A percentile compares a stretch with the other conserved stretches of the same genome.
phyloP scores from a whole-genome alignment of 2,329 filamentous ascomycete genomes.

The Calonectria pseudoturangicola region DNA sequence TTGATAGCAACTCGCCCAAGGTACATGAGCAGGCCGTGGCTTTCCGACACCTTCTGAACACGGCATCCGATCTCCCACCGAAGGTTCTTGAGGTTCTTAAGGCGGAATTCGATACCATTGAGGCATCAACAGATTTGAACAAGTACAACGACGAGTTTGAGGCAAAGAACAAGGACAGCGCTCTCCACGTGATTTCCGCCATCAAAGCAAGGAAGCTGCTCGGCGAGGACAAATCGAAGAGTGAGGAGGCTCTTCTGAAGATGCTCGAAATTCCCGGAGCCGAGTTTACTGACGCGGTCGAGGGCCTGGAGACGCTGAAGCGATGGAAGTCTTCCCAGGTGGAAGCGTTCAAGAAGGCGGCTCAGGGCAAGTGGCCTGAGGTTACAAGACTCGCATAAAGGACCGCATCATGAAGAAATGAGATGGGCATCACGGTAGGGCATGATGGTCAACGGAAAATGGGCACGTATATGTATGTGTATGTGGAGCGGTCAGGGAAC shows the following conservation, averaged over 20 bases:
- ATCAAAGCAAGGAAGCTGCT: constrained; percentile 77
- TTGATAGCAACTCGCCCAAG: constrained; percentile 81
- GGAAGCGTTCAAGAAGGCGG: constrained; percentile 69
- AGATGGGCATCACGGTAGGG: constrained; percentile 9
- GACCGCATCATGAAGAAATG: constrained; percentile 19
- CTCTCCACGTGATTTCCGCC: constrained; percentile 77
- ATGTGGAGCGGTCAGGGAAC: neutral
- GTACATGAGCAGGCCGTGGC: constrained; percentile 85
- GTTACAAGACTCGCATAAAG: constrained; percentile 66
- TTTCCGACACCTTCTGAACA: constrained; percentile 78
- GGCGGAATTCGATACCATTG: constrained; percentile 77
- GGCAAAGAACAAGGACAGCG: constrained; percentile 76
- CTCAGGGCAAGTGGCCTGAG: constrained; percentile 70
- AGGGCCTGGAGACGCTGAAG: constrained; percentile 64
- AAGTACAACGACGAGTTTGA: constrained; percentile 81
- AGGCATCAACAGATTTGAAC: constrained; percentile 74
- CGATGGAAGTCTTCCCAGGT: constrained; percentile 70
- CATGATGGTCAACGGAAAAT: constrained; percentile 18
- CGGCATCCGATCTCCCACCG: constrained; percentile 74
- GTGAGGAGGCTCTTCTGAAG: constrained; percentile 78
- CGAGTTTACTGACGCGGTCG: constrained; percentile 74
- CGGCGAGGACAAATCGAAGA: constrained; percentile 72
- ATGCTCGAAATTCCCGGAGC: constrained; percentile 71
- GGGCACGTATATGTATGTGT: constrained; percentile 30
- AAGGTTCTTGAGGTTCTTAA: constrained; percentile 83